Evolutionary conservation across 2,329 filamentous ascomycete genomes (phyloP).

Genomic region (Penicillium psychrosexuale): DNA sequence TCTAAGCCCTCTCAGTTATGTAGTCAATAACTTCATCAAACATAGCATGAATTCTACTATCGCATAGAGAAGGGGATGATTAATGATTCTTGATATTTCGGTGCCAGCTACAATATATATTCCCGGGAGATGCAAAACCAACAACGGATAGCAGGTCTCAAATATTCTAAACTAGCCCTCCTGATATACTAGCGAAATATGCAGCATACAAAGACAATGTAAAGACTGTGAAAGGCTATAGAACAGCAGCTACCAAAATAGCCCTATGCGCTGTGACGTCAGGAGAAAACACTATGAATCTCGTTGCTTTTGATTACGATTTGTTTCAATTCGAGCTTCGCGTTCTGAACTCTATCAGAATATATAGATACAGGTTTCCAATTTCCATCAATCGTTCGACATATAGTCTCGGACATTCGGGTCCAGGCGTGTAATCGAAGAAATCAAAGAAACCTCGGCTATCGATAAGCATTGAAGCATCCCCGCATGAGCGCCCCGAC

Average conservation of each 20-base stretch:
- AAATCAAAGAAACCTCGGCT: background rate
- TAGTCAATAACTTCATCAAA: background rate
- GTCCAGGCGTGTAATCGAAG: background rate
- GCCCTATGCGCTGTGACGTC: no score
- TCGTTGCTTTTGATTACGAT: no score
- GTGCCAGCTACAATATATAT: background rate
- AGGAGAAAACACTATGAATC: background rate
- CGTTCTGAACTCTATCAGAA: background rate
- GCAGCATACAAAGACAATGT: background rate
- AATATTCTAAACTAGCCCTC: no score
- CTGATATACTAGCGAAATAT: background rate
- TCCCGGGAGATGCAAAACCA: background rate
- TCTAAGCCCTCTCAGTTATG: no score
- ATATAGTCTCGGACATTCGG: background rate
- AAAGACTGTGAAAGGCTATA: background rate
- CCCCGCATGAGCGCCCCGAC: background rate
- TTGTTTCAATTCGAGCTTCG: background rate
- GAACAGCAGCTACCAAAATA: background rate
- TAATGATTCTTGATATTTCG: background rate
- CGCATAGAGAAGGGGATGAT: background rate
- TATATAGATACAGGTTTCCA: background rate
- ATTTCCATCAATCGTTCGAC: background rate
- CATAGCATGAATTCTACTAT: background rate
- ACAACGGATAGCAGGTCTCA: background rate
- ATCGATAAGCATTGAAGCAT: conserved; percentile 1